Evolutionary conservation across 2,329 filamentous ascomycete species (phyloP).

Genomic region (Fusarium proliferatum): DNA sequence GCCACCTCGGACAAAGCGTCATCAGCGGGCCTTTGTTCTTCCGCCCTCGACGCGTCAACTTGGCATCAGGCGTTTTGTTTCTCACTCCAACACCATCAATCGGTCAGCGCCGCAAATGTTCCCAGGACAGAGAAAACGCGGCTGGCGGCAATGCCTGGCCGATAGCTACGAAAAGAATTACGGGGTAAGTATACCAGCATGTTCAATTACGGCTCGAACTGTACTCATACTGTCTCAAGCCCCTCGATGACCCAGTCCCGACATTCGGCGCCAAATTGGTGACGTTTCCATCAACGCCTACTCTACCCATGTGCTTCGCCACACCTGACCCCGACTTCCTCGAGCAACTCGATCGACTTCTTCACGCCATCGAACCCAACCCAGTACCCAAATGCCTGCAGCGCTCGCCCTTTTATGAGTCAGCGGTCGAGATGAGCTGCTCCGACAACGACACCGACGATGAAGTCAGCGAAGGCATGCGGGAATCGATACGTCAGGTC

Average conservation of each 20-base stretch:
- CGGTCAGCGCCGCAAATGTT: accelerated
- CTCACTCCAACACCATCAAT: neutral
- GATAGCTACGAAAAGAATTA: accelerated
- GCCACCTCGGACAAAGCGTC: neutral
- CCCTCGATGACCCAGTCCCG: neutral
- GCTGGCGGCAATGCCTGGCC: neutral
- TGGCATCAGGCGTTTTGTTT: accelerated
- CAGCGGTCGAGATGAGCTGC: neutral
- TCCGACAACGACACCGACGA: neutral
- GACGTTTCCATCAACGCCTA: neutral
- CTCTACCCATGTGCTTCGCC: neutral
- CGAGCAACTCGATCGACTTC: neutral
- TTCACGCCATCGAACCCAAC: accelerated
- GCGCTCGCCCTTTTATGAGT: accelerated
- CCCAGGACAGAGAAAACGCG: neutral
- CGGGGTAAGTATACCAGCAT: accelerated
- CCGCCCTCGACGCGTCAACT: neutral
- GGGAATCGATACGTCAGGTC: accelerated
- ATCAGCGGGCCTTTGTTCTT: neutral
- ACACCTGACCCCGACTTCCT: neutral
- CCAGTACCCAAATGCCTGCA: neutral
- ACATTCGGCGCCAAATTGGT: neutral
- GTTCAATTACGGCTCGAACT: accelerated
- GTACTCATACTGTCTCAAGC: neutral
- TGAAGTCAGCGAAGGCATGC: accelerated